Percentiles rank a stretch among this genome's conserved stretches.
These are phyloP conservation scores for Microascus cirrosus DNA, from an alignment of 2,329 filamentous ascomycete genomes.

Conservation along the genomic window DNA sequence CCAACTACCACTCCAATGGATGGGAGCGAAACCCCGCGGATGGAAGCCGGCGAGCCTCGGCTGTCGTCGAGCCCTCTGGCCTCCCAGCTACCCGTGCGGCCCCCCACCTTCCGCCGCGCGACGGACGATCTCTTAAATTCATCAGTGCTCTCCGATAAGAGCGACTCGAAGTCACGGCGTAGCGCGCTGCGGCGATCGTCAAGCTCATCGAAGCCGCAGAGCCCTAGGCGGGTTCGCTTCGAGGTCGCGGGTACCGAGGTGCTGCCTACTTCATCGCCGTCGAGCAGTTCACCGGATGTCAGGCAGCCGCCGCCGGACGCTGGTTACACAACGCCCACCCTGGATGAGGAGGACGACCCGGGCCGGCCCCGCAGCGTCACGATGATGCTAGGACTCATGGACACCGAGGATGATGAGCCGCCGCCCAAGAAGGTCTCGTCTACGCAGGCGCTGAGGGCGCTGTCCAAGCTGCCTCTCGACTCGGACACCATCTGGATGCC, in stretches of 20 bases:
- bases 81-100: background rate
- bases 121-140: conserved; percentile 35
- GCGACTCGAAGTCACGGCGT: conserved; percentile 35
- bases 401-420: conserved; percentile 21
- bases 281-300: conserved; percentile 1
- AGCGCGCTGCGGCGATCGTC: conserved; percentile 49
- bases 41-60: background rate
- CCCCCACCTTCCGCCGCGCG: conserved; percentile 11
- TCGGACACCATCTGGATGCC: conserved; percentile 41
- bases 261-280: conserved; percentile 45
- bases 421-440: conserved; percentile 44
- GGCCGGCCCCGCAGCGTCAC: conserved; percentile 12
- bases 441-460: conserved; percentile 38
- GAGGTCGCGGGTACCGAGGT: conserved; percentile 50
- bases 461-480: conserved; percentile 39
- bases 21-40: background rate
- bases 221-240: conserved; percentile 52
- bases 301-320: background rate
- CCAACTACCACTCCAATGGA: background rate
- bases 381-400: conserved; percentile 17
- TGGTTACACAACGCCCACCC: conserved; percentile 6
- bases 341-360: background rate
- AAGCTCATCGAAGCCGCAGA: conserved; percentile 37
- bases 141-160: conserved; percentile 40
- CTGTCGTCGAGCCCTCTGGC: background rate